Base-by-base conservation (phyloP, 352 stramenopile genomes). In the Pythium pyrilobum region DNA sequence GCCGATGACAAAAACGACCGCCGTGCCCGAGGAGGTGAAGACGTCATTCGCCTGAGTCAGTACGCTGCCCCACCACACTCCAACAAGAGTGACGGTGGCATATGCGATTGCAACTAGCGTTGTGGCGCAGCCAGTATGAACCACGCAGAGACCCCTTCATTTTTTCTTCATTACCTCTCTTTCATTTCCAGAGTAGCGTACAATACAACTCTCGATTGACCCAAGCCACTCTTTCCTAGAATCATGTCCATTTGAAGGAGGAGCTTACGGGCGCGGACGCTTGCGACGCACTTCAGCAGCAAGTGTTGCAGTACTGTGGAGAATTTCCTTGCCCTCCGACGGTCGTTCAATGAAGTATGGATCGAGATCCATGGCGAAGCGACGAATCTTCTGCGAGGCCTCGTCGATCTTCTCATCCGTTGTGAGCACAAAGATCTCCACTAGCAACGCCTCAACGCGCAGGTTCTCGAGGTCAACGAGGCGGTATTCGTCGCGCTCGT, bases 361-460 rank as follows among this genome's bases (percentile, higher is more conserved):
- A 32, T 92, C 81, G 39, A 94, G 39, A 52, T 94, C 81, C 15
- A 84, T 74, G 23, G 81, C 75, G 58, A 94, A 91, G 23, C 83
- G 75, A 25, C 81, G 77, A 50, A 94, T 89, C 59, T 87, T 87
- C 29, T 92, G 78, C 5, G 81, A 87, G 0, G 75, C 80, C 27
- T 92, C 83, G 40, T 94, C 83, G 34, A 94, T 90, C 53, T 89
- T 88, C 31, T 94, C 83, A 41, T 94, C 83, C 11, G 79, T 91
- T 32, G 83, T 91, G 31, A 94, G 72, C 25, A 81, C 69, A 21
- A 78, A 92, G 20, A 94, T 86, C 56, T 94, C 83, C n/a, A 94
- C 72, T 7, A 94, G 67, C 5, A 92, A 64, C n/a, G 83, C 83
- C 46, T 94, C 83, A 9, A 93, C 81, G 16, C 79, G 80, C 21